These are phyloP conservation scores for Fagus sylvatica DNA, from an alignment of 306 rosid genomes.

Conservation along the genomic window DNA sequence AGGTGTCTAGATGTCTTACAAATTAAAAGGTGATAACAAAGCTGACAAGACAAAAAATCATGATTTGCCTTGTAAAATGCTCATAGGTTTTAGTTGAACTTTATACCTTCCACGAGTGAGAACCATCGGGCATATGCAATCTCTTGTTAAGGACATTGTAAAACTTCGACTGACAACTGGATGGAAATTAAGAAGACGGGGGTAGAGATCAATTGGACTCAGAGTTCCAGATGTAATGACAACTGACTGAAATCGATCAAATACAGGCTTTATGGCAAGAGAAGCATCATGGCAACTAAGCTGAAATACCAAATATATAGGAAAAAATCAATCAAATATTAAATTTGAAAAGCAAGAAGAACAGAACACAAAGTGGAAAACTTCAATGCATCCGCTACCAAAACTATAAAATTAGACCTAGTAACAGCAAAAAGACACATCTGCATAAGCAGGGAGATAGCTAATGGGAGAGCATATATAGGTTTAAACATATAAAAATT, in stretches of 20 bases:
- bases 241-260: slow-evolving; percentile 91
- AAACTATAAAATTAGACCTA: background rate
- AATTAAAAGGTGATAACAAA: slow-evolving; percentile 10
- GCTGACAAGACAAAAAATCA: slow-evolving; percentile 7
- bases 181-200: slow-evolving; percentile 87
- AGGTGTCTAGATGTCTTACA: background rate
- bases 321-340: slow-evolving; percentile 12
- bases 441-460: background rate
- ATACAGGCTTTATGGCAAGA: slow-evolving; percentile 94
- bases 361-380: background rate
- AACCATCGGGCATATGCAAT: slow-evolving; percentile 99
- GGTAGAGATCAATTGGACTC: slow-evolving; percentile 93
- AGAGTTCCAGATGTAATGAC: slow-evolving; percentile 95
- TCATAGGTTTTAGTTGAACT: slow-evolving; percentile 11
- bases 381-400: background rate
- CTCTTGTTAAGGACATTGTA: slow-evolving; percentile 96
- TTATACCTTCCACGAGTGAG: slow-evolving; percentile 94
- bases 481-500: background rate
- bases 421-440: background rate
- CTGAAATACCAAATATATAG: slow-evolving; percentile 49
- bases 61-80: slow-evolving; percentile 1
- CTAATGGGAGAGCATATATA: background rate
- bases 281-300: slow-evolving; percentile 98
- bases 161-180: slow-evolving; percentile 97
- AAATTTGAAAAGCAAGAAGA: slow-evolving; percentile 8